Percentiles rank a stretch among this genome's conserved stretches.
Conservation (phyloP, 2,329 filamentous ascomycete species). For the Magnaporthiopsis poae region DNA sequence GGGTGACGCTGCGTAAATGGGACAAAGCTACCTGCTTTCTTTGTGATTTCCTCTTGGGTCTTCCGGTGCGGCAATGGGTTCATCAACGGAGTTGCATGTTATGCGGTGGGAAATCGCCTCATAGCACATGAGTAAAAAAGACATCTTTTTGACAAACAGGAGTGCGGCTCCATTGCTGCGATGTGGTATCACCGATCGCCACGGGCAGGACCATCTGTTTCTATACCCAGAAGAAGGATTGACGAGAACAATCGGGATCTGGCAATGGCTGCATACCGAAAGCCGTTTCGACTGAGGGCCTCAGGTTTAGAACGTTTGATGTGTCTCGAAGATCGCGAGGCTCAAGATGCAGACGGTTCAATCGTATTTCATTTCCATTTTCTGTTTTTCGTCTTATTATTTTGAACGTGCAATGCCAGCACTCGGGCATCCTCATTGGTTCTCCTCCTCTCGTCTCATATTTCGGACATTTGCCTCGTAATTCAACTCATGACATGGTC, state of each 20-base stretch:
- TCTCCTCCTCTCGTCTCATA: background rate
- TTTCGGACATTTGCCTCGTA: background rate
- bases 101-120: conserved; percentile 33
- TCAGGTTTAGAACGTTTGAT: background rate
- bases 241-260: background rate
- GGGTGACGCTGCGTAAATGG: conserved; percentile 46
- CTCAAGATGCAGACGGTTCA: background rate
- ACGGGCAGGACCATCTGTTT: background rate
- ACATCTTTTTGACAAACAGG: conserved; percentile 5
- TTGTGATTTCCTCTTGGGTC: conserved; percentile 43
- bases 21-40: conserved; percentile 21
- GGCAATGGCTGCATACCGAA: background rate
- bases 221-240: background rate
- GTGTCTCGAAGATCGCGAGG: background rate
- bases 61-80: conserved; percentile 53
- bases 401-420: background rate
- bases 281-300: background rate
- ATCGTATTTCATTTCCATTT: background rate
- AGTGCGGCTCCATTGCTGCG: conserved; percentile 1
- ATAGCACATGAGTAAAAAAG: conserved; percentile 8
- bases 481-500: background rate
- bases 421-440: background rate
- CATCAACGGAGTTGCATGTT: conserved; percentile 46
- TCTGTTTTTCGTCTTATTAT: background rate
- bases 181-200: background rate